Conservation (phyloP, 2,329 filamentous ascomycete genomes). For the Verruconis gallopava region DNA sequence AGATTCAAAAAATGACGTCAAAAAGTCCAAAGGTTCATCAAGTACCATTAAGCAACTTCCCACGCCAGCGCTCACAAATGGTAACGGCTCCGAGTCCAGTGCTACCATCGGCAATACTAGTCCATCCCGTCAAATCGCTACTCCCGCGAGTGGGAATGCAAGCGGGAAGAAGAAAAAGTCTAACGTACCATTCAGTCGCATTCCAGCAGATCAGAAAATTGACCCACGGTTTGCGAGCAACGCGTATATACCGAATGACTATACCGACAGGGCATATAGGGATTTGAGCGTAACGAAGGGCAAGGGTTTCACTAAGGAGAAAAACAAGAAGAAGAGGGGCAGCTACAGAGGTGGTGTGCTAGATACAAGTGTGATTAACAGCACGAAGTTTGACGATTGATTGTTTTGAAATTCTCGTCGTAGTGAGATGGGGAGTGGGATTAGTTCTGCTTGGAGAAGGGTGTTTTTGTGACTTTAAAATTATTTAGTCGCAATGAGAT, state of each 20-base stretch:
- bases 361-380: constrained; percentile 68
- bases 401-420: too few relatives aligned
- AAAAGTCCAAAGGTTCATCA: neutral
- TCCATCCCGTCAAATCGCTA: constrained; percentile 18
- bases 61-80: neutral
- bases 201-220: constrained; percentile 54
- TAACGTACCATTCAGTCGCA: constrained; percentile 64
- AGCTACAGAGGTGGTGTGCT: constrained; percentile 83
- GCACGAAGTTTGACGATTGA: constrained; percentile 87
- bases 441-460: too few relatives aligned
- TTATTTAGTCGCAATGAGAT: too few relatives aligned
- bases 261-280: constrained; percentile 76
- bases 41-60: neutral
- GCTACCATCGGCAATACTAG: constrained; percentile 19
- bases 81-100: constrained; percentile 16
- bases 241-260: constrained; percentile 69
- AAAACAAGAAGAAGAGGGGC: constrained; percentile 77
- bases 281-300: constrained; percentile 85
- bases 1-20: constrained; percentile 2
- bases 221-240: constrained; percentile 64
- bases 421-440: too few relatives aligned
- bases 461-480: too few relatives aligned
- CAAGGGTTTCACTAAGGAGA: constrained; percentile 98
- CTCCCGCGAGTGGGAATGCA: constrained; percentile 15
- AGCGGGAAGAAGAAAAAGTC: constrained; percentile 33